Conservation (phyloP, 2,329 filamentous ascomycete genomes). For the Sphaerostilbella broomeana region DNA sequence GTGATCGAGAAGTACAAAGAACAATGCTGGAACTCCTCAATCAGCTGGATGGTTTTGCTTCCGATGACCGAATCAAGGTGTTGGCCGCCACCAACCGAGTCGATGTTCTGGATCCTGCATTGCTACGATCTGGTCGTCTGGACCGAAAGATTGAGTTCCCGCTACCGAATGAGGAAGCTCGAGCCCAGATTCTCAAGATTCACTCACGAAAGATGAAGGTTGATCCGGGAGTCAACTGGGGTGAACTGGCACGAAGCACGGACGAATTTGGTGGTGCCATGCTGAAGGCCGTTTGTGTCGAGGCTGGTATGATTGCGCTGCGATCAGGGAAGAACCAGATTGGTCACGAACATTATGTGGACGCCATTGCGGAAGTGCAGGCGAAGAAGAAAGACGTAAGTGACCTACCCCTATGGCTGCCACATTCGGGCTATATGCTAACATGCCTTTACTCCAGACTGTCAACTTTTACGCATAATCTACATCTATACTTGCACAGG, state of each 20-base stretch:
- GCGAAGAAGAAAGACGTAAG: conserved; percentile 87
- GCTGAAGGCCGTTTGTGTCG: conserved; percentile 96
- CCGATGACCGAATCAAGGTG: conserved; percentile 94
- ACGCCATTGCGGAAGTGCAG: conserved; percentile 94
- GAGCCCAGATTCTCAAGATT: conserved; percentile 94
- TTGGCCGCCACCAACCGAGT: conserved; percentile 91
- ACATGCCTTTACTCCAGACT: conserved; percentile 32
- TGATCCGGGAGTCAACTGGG: conserved; percentile 89
- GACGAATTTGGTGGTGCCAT: conserved; percentile 98
- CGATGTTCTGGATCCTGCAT: conserved; percentile 85
- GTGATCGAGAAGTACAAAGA: conserved; percentile 94
- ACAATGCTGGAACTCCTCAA: conserved; percentile 99
- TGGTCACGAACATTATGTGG: conserved; percentile 95
- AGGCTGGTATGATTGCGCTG: conserved; percentile 98
- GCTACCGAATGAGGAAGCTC: conserved; percentile 92
- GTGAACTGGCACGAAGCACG: conserved; percentile 88
- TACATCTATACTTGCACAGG: conserved; percentile 5
- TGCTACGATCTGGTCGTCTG: conserved; percentile 84
- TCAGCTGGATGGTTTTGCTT: conserved; percentile 96
- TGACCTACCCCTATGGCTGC: conserved; percentile 14
- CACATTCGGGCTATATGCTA: background rate
- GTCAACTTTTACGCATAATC: conserved; percentile 50
- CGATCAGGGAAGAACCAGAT: conserved; percentile 94
- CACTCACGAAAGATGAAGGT: conserved; percentile 98
- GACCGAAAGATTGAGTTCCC: conserved; percentile 99